phyloP scores from a whole-genome alignment of 805 yeast species.

The Komagataella ulmi region DNA sequence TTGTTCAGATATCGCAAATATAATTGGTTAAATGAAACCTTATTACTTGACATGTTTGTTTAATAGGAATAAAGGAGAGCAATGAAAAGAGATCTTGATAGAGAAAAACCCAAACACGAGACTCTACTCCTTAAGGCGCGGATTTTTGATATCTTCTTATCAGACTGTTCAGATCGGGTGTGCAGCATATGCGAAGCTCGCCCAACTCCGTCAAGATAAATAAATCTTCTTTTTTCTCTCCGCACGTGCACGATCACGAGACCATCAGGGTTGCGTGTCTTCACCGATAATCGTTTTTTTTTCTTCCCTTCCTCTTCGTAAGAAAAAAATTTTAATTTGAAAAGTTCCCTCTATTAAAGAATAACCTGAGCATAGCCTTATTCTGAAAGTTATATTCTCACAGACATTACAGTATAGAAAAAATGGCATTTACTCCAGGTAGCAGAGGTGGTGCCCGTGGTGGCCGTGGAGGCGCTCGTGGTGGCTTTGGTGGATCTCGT shows the following conservation, averaged over 20 bases:
- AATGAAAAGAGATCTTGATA: neutral
- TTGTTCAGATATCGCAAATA: slow-evolving; percentile 24
- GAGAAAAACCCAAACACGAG: neutral
- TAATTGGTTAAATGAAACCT: neutral
- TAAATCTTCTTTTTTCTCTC: neutral
- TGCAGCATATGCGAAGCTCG: slow-evolving; percentile 2
- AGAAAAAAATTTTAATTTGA: neutral
- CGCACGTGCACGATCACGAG: neutral
- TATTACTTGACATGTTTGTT: neutral
- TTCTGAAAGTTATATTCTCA: slow-evolving; percentile 2
- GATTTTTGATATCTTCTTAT: slow-evolving; percentile 3
- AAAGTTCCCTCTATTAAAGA: neutral
- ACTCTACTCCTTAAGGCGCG: slow-evolving; percentile 1
- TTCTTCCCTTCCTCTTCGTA: neutral
- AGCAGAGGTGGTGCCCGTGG: slow-evolving; percentile 39
- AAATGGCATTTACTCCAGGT: slow-evolving; percentile 70
- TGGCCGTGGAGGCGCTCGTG: slow-evolving; percentile 31
- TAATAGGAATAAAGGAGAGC: neutral
- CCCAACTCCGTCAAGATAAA: neutral
- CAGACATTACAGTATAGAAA: neutral
- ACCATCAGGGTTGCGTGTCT: neutral
- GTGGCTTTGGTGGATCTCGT: slow-evolving; percentile 30
- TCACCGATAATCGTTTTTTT: neutral
- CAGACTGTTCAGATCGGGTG: neutral
- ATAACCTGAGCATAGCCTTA: neutral